Conservation (phyloP, 2,329 filamentous ascomycete species). For the Ceratocystis smalleyi region DNA sequence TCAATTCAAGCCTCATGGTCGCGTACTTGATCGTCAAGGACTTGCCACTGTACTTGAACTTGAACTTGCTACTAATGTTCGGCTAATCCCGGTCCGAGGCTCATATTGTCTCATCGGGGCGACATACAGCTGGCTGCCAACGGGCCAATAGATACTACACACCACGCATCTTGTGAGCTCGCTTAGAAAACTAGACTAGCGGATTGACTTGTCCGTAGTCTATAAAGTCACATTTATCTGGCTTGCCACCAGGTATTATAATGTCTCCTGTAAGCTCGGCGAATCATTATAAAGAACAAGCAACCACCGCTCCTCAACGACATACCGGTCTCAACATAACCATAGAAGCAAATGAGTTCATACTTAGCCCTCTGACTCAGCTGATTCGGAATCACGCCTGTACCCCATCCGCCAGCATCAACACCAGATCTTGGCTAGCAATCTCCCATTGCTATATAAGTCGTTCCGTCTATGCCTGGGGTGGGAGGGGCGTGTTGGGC, state of each 20-base stretch:
- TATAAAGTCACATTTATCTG: not conserved
- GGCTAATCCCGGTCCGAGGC: no score
- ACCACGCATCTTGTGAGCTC: no score
- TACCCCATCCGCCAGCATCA: not conserved
- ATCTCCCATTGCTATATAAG: not conserved
- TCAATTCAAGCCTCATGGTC: no score
- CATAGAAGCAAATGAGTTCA: not conserved
- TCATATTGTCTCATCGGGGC: no score
- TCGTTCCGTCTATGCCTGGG: not conserved
- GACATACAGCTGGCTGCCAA: no score
- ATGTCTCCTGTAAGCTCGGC: no score
- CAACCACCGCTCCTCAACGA: not conserved
- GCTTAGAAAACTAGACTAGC: not conserved
- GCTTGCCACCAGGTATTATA: not conserved
- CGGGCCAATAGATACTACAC: no score
- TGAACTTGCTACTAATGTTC: no score
- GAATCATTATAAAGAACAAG: not conserved
- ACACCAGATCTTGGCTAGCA: not conserved
- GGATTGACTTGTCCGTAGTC: not conserved
- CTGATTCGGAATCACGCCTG: not conserved
- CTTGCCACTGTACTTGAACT: no score
- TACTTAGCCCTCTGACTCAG: no score
- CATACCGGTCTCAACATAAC: not conserved
- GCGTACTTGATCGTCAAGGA: no score
- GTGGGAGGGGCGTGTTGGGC: slow-evolving; percentile 18